These are phyloP conservation scores for Saccharomycopsis fodiens DNA, from an alignment of 805 yeast species.

Conservation along the genomic window DNA sequence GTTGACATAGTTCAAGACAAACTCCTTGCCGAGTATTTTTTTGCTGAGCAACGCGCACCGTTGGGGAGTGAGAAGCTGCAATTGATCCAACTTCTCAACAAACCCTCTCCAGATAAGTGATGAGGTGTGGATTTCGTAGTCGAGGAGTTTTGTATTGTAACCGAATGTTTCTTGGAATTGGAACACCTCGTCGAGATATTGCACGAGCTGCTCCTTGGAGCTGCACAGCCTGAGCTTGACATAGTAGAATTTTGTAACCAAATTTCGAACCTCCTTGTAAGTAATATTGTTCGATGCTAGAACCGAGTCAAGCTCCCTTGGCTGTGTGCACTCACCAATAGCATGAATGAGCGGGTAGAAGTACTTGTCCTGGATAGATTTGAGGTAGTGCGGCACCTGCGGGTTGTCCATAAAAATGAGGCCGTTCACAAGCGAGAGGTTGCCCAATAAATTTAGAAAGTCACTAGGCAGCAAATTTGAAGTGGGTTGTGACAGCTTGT, in stretches of 20 bases:
- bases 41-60: slow-evolving; percentile 2
- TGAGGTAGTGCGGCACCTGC: neutral
- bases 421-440: slow-evolving; percentile 3
- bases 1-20: slow-evolving; percentile 5
- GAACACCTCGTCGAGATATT: slow-evolving; percentile 3
- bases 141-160: neutral
- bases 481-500: neutral
- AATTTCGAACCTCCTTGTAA: neutral
- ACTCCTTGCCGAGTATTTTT: slow-evolving; percentile 6
- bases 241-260: slow-evolving; percentile 13
- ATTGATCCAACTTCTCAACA: slow-evolving; percentile 3
- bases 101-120: slow-evolving; percentile 9
- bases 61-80: slow-evolving; percentile 1
- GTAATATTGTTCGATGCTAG: slow-evolving; percentile 2
- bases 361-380: slow-evolving; percentile 2
- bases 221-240: slow-evolving; percentile 6
- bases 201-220: slow-evolving; percentile 3
- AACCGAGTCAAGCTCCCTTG: neutral
- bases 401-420: neutral
- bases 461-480: neutral
- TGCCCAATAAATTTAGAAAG: slow-evolving; percentile 8
- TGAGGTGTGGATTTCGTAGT: slow-evolving; percentile 1
- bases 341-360: slow-evolving; percentile 4
- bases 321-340: slow-evolving; percentile 1
- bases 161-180: slow-evolving; percentile 1